Evolutionary conservation across 2,329 filamentous ascomycete genomes (phyloP).

Genomic region (Penicillium sp.): DNA sequence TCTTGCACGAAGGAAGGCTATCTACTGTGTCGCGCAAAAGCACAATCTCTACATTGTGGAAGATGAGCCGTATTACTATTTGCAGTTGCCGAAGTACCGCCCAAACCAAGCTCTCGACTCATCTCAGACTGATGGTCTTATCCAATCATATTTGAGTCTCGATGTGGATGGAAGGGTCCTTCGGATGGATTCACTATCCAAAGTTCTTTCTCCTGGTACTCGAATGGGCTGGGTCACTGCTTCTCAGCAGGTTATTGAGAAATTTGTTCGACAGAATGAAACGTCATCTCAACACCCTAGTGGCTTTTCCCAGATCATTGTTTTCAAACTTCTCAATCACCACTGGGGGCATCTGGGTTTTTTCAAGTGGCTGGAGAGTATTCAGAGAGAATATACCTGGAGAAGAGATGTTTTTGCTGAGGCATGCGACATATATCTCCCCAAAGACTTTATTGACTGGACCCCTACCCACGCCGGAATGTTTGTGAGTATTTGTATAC

Average conservation of each 20-base stretch:
- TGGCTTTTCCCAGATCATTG: constrained; percentile 72
- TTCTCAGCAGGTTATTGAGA: constrained; percentile 73
- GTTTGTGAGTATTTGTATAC: constrained; percentile 2
- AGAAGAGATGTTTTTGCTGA: not conserved
- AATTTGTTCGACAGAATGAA: constrained; percentile 75
- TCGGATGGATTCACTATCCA: constrained; percentile 83
- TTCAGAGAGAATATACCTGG: not conserved
- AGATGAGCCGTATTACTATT: constrained; percentile 85
- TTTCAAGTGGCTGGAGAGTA: constrained; percentile 1
- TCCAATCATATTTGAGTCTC: constrained; percentile 59
- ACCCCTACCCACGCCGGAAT: not conserved
- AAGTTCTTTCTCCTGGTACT: constrained; percentile 75
- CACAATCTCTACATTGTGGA: constrained; percentile 80
- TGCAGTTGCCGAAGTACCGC: constrained; percentile 57
- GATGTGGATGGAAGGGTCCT: constrained; percentile 79
- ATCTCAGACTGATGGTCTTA: not conserved
- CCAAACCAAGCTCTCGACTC: not conserved
- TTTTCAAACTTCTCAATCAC: constrained; percentile 74
- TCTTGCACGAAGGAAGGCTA: constrained; percentile 58
- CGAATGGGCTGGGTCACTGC: constrained; percentile 82
- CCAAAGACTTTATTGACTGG: not conserved
- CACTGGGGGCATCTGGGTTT: constrained; percentile 7
- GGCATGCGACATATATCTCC: not conserved
- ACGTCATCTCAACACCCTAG: constrained; percentile 74
- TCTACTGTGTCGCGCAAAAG: constrained; percentile 72